Conservation (phyloP, 1,139 yeast species). For the Yamadazyma atlantica region DNA sequence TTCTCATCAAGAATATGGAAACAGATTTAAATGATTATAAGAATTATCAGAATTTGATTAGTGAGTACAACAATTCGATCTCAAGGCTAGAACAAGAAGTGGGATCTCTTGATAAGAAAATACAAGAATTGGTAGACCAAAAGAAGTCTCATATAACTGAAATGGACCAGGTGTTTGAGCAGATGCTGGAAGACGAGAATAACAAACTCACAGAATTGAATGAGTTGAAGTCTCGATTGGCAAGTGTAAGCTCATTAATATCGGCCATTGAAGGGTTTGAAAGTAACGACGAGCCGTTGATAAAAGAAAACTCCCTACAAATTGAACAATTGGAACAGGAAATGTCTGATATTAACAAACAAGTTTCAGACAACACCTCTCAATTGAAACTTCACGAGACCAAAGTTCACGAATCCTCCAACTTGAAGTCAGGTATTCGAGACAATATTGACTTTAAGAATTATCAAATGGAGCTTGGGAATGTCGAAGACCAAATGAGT, state of each 20-base stretch:
- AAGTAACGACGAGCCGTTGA: conserved; percentile 14
- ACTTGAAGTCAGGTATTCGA: conserved; percentile 35
- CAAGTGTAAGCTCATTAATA: conserved; percentile 10
- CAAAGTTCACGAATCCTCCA: conserved; percentile 35
- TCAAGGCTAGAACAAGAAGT: conserved; percentile 14
- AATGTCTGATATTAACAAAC: conserved; percentile 20
- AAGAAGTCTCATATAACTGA: conserved; percentile 15
- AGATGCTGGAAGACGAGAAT: conserved; percentile 17
- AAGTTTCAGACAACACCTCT: conserved; percentile 4
- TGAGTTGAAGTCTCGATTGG: conserved; percentile 4
- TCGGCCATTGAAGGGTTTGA: conserved; percentile 21
- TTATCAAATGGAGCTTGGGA: conserved; percentile 26
- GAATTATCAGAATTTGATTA: conserved; percentile 18
- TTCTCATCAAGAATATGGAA: conserved; percentile 57
- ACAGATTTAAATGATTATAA: conserved; percentile 43
- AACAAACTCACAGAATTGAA: conserved; percentile 8
- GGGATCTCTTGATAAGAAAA: conserved; percentile 14
- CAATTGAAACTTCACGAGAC: conserved; percentile 26
- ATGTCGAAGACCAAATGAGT: conserved; percentile 26
- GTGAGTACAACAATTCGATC: conserved; percentile 19
- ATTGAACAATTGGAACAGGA: conserved; percentile 9
- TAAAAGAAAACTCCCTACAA: conserved; percentile 20
- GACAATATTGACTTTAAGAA: conserved; percentile 42
- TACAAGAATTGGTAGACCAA: conserved; percentile 14
- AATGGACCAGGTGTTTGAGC: conserved; percentile 11